A percentile compares a stretch with the other conserved stretches of the same genome.
Evolutionary conservation across 768 basidiomycete species (phyloP).

Genomic region (Boletus tomentosulus): DNA sequence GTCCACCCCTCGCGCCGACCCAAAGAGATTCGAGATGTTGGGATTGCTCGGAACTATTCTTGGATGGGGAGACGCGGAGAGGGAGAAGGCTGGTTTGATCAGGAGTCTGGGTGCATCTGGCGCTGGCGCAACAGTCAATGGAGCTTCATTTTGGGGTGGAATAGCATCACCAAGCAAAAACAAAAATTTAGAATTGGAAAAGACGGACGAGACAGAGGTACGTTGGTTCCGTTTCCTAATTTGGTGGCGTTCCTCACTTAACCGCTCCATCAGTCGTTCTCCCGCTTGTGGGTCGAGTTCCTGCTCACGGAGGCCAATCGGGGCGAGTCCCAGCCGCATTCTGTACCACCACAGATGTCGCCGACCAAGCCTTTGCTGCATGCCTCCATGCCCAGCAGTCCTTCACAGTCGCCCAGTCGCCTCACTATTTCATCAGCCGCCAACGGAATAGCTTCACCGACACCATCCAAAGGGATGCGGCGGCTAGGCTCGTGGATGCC

Average conservation of each 20-base stretch:
- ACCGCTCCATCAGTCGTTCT: slow-evolving; percentile 70
- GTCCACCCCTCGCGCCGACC: slow-evolving; percentile 83
- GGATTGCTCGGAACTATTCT: slow-evolving; percentile 82
- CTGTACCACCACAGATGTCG: slow-evolving; percentile 11
- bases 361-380: slow-evolving; percentile 26
- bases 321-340: slow-evolving; percentile 26
- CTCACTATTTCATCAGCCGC: not conserved
- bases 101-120: slow-evolving; percentile 40
- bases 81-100: slow-evolving; percentile 75
- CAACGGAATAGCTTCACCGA: slow-evolving; percentile 15
- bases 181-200: slow-evolving; percentile 58
- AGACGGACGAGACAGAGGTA: slow-evolving; percentile 83
- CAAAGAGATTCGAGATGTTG: slow-evolving; percentile 97
- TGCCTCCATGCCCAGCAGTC: slow-evolving; percentile 38
- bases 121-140: slow-evolving; percentile 15
- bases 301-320: slow-evolving; percentile 83
- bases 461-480: slow-evolving; percentile 28
- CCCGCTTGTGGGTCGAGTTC: slow-evolving; percentile 96
- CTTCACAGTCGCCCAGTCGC: slow-evolving; percentile 24
- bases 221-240: slow-evolving; percentile 9
- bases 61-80: slow-evolving; percentile 88
- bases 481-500: slow-evolving; percentile 39
- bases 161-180: slow-evolving; percentile 27
- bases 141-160: slow-evolving; percentile 26
- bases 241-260: slow-evolving; percentile 1